A percentile compares a stretch with the other conserved stretches of the same genome.
Evolutionary conservation across 305 asterid genomes (phyloP).

Genomic region (Fraxinus paxiana): DNA sequence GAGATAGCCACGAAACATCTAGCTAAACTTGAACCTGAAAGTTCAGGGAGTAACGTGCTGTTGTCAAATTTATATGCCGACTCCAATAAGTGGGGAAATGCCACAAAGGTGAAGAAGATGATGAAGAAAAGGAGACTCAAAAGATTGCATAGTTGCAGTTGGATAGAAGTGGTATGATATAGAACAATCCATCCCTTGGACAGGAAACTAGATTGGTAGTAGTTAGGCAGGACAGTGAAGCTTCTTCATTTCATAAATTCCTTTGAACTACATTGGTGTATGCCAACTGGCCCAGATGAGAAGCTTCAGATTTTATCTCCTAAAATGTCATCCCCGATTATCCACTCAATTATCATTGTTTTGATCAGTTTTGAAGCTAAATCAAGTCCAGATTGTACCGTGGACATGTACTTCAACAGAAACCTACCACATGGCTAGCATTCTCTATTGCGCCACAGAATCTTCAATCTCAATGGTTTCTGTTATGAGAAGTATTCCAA

Average conservation of each 20-base stretch:
- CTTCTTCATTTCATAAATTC: not conserved
- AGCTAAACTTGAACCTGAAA: slow-evolving; percentile 58
- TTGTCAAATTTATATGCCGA: slow-evolving; percentile 49
- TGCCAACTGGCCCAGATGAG: not conserved
- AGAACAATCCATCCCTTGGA: not conserved
- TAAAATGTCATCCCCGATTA: not conserved
- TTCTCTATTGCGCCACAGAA: not conserved
- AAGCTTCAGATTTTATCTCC: not conserved
- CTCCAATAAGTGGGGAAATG: slow-evolving; percentile 50
- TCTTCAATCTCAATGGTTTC: not conserved
- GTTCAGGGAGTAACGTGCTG: slow-evolving; percentile 50
- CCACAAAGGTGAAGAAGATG: slow-evolving; percentile 37
- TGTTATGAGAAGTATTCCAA: not conserved
- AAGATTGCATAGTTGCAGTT: slow-evolving; percentile 48
- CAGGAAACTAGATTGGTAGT: not conserved
- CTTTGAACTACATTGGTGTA: not conserved
- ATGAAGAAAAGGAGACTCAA: slow-evolving; percentile 54
- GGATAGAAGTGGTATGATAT: slow-evolving; percentile 37
- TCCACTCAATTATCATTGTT: not conserved
- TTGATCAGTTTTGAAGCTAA: not conserved
- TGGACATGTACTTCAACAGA: not conserved
- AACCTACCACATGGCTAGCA: not conserved
- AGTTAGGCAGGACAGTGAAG: not conserved
- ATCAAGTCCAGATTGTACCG: not conserved
- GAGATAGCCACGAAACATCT: slow-evolving; percentile 51